Conservation (phyloP, 2,329 filamentous ascomycete species). For the Clarireedia hainanense region DNA sequence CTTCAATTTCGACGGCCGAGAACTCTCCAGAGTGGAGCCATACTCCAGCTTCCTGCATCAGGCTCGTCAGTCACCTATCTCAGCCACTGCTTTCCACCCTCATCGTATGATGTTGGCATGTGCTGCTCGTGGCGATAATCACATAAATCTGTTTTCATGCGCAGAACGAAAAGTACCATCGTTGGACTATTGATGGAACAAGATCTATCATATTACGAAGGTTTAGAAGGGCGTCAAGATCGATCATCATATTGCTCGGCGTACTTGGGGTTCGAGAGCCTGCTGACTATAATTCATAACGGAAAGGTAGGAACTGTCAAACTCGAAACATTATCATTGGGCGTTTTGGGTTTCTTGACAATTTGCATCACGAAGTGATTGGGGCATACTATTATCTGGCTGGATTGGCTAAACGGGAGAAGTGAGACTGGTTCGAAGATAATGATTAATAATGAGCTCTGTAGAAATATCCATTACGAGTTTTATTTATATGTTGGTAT, state of each 20-base stretch:
- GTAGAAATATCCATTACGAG: not conserved
- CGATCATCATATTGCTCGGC: slow-evolving; percentile 7
- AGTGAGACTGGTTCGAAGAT: not conserved
- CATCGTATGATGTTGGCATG: slow-evolving; percentile 88
- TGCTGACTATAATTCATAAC: not conserved
- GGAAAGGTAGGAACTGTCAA: not conserved
- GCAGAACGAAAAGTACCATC: slow-evolving; percentile 33
- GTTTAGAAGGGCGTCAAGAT: slow-evolving; percentile 1
- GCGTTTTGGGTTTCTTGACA: not conserved
- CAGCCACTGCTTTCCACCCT: slow-evolving; percentile 88
- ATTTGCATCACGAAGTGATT: too few relatives aligned
- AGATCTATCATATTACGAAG: not conserved
- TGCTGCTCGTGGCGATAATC: slow-evolving; percentile 76
- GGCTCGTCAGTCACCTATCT: slow-evolving; percentile 73
- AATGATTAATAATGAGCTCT: slow-evolving; percentile 5
- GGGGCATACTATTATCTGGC: not conserved
- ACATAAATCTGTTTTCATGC: slow-evolving; percentile 83
- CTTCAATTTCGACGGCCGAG: slow-evolving; percentile 77
- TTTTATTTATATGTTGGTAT: not conserved
- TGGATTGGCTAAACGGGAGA: slow-evolving; percentile 5
- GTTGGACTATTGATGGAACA: slow-evolving; percentile 2
- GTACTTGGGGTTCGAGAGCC: slow-evolving; percentile 4
- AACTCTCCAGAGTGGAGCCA: slow-evolving; percentile 78
- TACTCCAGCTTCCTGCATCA: slow-evolving; percentile 83
- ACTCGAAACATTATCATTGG: not conserved